Percentiles rank a stretch among this genome's conserved stretches.
Conservation (phyloP, 306 rosid species). For the Rosa persica region DNA sequence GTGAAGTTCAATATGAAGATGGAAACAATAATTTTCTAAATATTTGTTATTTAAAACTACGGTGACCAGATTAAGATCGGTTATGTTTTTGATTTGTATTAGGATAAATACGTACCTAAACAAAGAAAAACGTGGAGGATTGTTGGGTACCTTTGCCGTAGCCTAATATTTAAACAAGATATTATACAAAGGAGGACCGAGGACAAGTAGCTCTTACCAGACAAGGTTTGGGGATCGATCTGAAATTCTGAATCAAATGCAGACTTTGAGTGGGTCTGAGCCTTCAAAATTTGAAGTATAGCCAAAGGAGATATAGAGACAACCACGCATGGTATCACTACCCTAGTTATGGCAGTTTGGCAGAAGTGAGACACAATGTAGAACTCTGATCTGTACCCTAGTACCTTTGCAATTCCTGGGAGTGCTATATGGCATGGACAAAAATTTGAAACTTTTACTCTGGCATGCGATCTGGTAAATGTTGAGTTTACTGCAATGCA, state of each 20-base stretch:
- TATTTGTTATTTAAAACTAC: no score
- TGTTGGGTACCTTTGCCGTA: neutral
- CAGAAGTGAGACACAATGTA: neutral
- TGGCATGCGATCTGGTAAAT: neutral
- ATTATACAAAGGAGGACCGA: neutral
- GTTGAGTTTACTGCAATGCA: neutral
- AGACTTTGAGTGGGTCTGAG: neutral
- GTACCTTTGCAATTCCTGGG: neutral
- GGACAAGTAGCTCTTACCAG: neutral
- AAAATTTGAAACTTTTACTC: no score
- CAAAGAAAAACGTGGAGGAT: neutral
- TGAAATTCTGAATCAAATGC: neutral
- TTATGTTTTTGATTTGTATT: neutral
- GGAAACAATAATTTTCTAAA: neutral
- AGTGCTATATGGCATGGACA: no score
- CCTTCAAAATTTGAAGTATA: no score
- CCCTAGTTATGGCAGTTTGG: neutral
- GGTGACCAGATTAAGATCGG: no score
- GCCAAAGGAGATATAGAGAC: neutral
- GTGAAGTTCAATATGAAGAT: neutral
- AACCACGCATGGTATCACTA: neutral
- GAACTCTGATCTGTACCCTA: neutral
- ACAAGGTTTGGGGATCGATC: neutral
- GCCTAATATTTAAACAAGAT: neutral
- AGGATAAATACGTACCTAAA: neutral